A percentile compares a stretch with the other conserved stretches of the same genome.
Conservation (phyloP, 2,329 filamentous ascomycete species). For the Metarhizium humberi region DNA sequence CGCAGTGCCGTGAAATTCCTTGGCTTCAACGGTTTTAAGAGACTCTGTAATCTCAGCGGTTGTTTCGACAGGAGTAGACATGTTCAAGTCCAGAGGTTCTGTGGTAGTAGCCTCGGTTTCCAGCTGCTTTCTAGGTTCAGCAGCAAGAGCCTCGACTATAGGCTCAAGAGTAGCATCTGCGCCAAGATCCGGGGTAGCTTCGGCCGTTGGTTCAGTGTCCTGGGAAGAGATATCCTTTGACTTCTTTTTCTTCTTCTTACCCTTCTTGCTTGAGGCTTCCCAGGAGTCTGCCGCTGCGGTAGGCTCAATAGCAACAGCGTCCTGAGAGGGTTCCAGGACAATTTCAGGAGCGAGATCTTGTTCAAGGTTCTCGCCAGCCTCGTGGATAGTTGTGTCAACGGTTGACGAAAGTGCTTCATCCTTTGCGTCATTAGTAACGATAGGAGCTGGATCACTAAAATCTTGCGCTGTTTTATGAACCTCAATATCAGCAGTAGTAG, state of each 20-base stretch:
- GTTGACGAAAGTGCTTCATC: not conserved
- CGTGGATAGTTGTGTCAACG: not conserved
- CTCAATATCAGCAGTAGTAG: not conserved
- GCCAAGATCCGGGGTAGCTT: not conserved
- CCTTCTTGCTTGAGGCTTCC: constrained; percentile 8
- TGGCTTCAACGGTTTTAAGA: not conserved
- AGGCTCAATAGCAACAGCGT: not conserved
- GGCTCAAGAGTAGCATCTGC: not conserved
- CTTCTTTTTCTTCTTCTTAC: constrained; percentile 11
- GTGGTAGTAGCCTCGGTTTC: not conserved
- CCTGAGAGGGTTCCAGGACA: not conserved
- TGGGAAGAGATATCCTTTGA: not conserved
- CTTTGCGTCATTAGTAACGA: not conserved
- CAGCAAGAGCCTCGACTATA: not conserved
- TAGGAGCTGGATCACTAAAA: not conserved
- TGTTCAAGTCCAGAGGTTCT: not conserved
- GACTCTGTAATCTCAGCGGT: not conserved
- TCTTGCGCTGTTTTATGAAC: not conserved
- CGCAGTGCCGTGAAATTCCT: not conserved
- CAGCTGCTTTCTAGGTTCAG: not conserved
- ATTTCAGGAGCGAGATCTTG: not conserved
- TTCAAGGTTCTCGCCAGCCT: not conserved
- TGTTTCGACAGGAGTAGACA: not conserved
- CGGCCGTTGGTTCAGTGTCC: not conserved
- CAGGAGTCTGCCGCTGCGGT: not conserved